Evolutionary conservation across 768 basidiomycete genomes (phyloP).

Genomic region (Boletus subparvulus): DNA sequence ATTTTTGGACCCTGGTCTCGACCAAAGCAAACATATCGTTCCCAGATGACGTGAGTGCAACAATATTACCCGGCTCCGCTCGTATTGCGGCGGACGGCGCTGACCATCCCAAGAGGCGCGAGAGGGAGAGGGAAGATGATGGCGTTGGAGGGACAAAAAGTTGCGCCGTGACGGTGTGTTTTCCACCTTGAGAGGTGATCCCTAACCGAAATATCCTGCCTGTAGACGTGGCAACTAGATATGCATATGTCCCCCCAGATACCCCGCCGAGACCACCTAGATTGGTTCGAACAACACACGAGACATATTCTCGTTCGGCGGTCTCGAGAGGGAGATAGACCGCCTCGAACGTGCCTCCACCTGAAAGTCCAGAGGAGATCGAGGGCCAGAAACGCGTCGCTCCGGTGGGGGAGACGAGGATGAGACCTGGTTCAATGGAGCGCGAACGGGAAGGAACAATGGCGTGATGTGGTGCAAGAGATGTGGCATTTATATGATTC

Average conservation of each 20-base stretch:
- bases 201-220: conserved; percentile 65
- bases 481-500: conserved; percentile 45
- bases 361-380: conserved; percentile 79
- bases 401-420: conserved; percentile 71
- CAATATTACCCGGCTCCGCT: conserved; percentile 60
- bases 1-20: conserved; percentile 66
- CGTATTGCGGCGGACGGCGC: conserved; percentile 38
- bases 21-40: conserved; percentile 67
- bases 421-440: conserved; percentile 74
- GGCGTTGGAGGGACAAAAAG: conserved; percentile 55
- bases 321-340: conserved; percentile 45
- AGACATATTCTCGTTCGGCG: conserved; percentile 56
- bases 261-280: conserved; percentile 39
- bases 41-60: conserved; percentile 55
- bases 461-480: conserved; percentile 47
- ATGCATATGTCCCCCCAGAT: conserved; percentile 29
- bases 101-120: conserved; percentile 44
- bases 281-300: conserved; percentile 64
- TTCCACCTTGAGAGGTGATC: conserved; percentile 67
- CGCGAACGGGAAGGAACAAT: conserved; percentile 62
- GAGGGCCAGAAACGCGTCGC: conserved; percentile 86
- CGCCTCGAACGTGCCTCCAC: conserved; percentile 61
- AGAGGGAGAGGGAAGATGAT: conserved; percentile 42
- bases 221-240: conserved; percentile 63
- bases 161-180: conserved; percentile 57